Evolutionary conservation across 345 rosid genomes (phyloP).

Genomic region (Salix brachista): DNA sequence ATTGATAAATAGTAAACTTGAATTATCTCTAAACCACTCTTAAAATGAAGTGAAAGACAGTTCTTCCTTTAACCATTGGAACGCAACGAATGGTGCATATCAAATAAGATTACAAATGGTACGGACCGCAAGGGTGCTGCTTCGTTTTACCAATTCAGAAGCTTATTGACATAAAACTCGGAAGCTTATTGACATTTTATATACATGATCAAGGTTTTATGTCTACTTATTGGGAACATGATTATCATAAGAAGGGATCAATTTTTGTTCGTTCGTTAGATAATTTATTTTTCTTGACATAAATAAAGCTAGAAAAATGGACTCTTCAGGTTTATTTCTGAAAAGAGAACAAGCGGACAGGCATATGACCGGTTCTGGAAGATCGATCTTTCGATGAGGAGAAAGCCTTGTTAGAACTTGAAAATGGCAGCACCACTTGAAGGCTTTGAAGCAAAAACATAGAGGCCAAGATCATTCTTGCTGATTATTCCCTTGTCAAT

Average conservation of each 20-base stretch:
- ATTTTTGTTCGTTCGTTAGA: background rate
- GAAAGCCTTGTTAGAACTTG: slow-evolving; percentile 38
- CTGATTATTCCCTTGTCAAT: slow-evolving; percentile 64
- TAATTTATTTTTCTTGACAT: background rate
- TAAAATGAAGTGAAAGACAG: no score
- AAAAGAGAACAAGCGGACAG: background rate
- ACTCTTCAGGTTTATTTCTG: background rate
- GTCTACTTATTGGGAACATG: background rate
- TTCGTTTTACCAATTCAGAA: background rate
- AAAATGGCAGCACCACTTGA: slow-evolving; percentile 96
- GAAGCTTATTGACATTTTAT: background rate
- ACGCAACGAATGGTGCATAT: background rate
- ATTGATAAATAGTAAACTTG: background rate
- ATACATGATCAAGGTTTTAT: background rate
- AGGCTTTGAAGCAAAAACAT: slow-evolving; percentile 93
- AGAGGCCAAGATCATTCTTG: slow-evolving; percentile 72
- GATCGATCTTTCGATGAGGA: no score
- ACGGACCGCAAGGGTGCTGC: background rate
- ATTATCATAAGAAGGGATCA: background rate
- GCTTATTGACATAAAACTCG: no score
- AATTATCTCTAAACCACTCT: background rate
- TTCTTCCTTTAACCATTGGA: no score
- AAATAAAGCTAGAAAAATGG: background rate
- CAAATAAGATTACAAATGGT: background rate
- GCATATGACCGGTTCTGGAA: no score